phyloP scores from a whole-genome alignment of 768 basidiomycete genomes.

The Boletus tomentosulus region DNA sequence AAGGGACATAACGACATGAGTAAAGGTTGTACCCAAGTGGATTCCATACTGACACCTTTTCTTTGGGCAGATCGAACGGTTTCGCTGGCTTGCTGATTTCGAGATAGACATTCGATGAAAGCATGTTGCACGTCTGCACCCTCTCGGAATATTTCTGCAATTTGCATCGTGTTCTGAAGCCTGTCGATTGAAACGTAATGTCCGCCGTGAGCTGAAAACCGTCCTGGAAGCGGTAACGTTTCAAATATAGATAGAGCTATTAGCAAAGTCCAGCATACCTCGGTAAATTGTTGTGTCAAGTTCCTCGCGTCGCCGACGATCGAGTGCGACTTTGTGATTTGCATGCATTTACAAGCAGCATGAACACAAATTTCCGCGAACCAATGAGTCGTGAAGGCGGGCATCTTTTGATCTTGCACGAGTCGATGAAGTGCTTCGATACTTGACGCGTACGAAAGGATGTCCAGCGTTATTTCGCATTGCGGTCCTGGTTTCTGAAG shows the following conservation, averaged over 20 bases:
- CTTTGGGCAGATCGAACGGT: slow-evolving; percentile 10
- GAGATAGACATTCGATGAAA: not conserved
- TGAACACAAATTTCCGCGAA: not conserved
- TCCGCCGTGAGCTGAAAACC: too few species aligned
- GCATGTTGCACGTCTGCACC: not conserved
- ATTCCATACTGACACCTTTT: slow-evolving; percentile 9
- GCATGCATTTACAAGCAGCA: not conserved
- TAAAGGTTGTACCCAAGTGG: slow-evolving; percentile 6
- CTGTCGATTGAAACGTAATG: slow-evolving; percentile 7
- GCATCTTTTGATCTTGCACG: not conserved
- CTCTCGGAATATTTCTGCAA: not conserved
- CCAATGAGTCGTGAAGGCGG: not conserved
- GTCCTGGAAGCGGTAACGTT: too few species aligned
- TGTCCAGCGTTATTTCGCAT: slow-evolving; percentile 4
- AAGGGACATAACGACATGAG: too few species aligned
- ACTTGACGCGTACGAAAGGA: slow-evolving; percentile 2
- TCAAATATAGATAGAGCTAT: too few species aligned
- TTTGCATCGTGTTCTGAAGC: not conserved
- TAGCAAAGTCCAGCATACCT: too few species aligned
- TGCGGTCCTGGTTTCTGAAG: not conserved
- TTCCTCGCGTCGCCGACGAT: too few species aligned
- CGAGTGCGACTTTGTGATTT: slow-evolving; percentile 9
- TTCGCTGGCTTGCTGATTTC: slow-evolving; percentile 9
- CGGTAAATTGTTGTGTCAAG: too few species aligned
- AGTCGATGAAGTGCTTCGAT: slow-evolving; percentile 7